A percentile compares a stretch with the other conserved stretches of the same genome.
These are phyloP conservation scores for Vitis rotundifolia DNA, from an alignment of 164 flowering plant genomes.

Conservation along the genomic window DNA sequence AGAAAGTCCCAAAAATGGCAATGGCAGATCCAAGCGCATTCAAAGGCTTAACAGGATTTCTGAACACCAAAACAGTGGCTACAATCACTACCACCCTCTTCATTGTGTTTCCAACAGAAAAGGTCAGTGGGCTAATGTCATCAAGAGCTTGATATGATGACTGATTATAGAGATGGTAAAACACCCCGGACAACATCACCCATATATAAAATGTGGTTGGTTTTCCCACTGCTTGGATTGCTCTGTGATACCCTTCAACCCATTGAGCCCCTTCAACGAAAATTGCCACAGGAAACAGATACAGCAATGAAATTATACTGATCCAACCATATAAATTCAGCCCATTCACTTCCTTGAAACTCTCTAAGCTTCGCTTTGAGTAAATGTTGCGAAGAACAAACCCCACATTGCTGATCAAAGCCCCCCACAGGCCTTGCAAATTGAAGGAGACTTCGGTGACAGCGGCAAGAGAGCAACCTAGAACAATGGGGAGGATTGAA, in stretches of 20 bases:
- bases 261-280: slow-evolving; percentile 87
- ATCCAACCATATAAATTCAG: slow-evolving; percentile 88
- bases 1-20: slow-evolving; percentile 86
- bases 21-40: slow-evolving; percentile 89
- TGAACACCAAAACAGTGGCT: slow-evolving; percentile 72
- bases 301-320: slow-evolving; percentile 64
- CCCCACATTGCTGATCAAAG: slow-evolving; percentile 86
- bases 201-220: slow-evolving; percentile 70
- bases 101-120: slow-evolving; percentile 94
- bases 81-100: slow-evolving; percentile 90
- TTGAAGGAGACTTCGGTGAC: slow-evolving; percentile 88
- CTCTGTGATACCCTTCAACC: slow-evolving; percentile 70
- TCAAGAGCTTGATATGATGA: slow-evolving; percentile 89
- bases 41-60: slow-evolving; percentile 82
- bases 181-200: slow-evolving; percentile 78
- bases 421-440: slow-evolving; percentile 78
- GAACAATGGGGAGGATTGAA: slow-evolving; percentile 77
- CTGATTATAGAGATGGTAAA: slow-evolving; percentile 89
- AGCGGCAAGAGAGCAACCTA: slow-evolving; percentile 86
- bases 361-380: slow-evolving; percentile 73
- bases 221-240: slow-evolving; percentile 52
- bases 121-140: slow-evolving; percentile 84
- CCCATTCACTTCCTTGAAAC: slow-evolving; percentile 80
- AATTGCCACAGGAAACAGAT: slow-evolving; percentile 77
- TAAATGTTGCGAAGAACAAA: slow-evolving; percentile 87